Evolutionary conservation across 176 grass and related monocot species (phyloP), one percentile per base, ranked within the genome.

Genomic region (Aegilops speltoides): DNA sequence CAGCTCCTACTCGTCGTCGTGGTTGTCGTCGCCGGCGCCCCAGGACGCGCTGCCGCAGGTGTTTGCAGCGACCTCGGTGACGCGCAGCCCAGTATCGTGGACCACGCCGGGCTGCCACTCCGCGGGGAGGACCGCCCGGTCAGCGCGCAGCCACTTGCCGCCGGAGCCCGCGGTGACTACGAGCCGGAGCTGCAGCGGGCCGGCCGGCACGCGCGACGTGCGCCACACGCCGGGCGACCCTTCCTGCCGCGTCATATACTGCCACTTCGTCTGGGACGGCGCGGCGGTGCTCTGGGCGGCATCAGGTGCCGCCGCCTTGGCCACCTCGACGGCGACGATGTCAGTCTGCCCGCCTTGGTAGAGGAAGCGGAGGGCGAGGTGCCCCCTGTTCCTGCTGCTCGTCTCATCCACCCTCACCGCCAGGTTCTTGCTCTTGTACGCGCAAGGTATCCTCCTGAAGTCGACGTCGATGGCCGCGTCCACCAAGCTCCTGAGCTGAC

Each of bases 271-370:
- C 4, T 0, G 38, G 6, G 71, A 73, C 3, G 37, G 1, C 37
- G 8, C 67, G 67, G 43, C 79, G 4, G 38, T 16, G 67, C 12
- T 31, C 5, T 7, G 0, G 6, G 1, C 1, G 11, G 38, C 41
- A 15, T 0, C 23, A 8, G 16, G 6, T 0, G 3, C 1, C 3
- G 8, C 43, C 17, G 73, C 85, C 69, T 88, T 71, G 0, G 90
- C 85, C 5, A 94, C 25, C 28, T 97, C 92, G 7, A 97, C 92
- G 45, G 88, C 90, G 22, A 74, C 85, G 34, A 97, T 89, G 76
- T 92, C 90, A 13, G 95, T 97, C 80, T 91, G 88, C 0, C 95
- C 92, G 4, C 90, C 95, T 64, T 89, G 95, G 79, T 89, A 89
- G 13, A 94, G 83, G 85, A 97, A 91, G 6, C 82, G 84, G 52